Base-by-base conservation (phyloP, 1,284 basidiomycete species). In the Naganishia sp. region DNA sequence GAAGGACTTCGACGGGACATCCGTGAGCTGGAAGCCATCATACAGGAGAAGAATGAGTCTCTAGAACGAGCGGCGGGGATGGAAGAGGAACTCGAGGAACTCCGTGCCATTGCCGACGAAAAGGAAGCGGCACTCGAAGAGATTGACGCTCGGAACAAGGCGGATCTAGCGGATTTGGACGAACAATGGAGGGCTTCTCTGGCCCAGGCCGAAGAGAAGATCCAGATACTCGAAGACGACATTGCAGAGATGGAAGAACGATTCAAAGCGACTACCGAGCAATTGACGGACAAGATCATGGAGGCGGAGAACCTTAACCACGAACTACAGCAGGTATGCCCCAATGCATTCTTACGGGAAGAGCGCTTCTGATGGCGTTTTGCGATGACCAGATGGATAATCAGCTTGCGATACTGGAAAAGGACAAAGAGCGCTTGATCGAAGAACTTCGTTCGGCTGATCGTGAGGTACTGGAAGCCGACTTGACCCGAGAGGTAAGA, bases 11-110 rank as follows among this genome's bases (percentile, higher is more conserved):
- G 57, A 18, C 46, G 47, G 1, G 57, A 61, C 6, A 80, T 79
- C 65, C 72, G 72, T 45, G 79, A 81, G 69, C 70, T 80, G 6
- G 78, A 79, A 55, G 68, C 68, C 23, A 76, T 75, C 62, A 67
- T 78, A 32, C 69, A 71, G 49, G 78, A 77, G 47, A 75, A 78
- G 64, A 76, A 79, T 50, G 71, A 71, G 55, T 75, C 79, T 71
- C 72, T 79, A 28, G 67, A 74, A 46, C 74, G 78, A 55, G 76
- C 79, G 35, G 76, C 74, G 43, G 69, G 74, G 25, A 74, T 78
- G 69, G 80, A 78, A 76, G 67, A 74, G 35, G 75, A 76, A 32
- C 42, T 63, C 77, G 61, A 71, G 72, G 60, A 69, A 50, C 62
- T 42, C 10, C 57, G 57, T 6, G 57, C 47, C n/a, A 39, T 61